Evolutionary conservation across 2,329 filamentous ascomycete species (phyloP).

Genomic region (Coniosporium tulheliwenetii): DNA sequence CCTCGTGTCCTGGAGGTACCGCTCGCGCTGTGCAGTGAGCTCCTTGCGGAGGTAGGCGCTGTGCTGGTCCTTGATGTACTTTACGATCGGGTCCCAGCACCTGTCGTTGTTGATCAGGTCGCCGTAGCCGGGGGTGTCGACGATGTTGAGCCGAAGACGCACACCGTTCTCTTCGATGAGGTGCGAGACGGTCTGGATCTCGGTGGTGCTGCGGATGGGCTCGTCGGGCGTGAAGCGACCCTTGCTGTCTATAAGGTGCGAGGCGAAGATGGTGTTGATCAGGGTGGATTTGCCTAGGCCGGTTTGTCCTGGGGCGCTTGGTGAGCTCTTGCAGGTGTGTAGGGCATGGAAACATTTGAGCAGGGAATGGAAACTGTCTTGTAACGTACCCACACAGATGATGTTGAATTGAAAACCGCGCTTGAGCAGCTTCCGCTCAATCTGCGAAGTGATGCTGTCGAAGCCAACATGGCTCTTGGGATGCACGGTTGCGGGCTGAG

Average conservation of each 20-base stretch:
- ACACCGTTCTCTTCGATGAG: slow-evolving; percentile 99
- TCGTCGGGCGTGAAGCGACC: slow-evolving; percentile 86
- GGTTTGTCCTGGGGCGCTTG: slow-evolving; percentile 62
- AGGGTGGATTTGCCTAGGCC: slow-evolving; percentile 96
- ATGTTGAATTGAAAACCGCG: slow-evolving; percentile 99
- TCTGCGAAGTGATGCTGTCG: slow-evolving; percentile 98
- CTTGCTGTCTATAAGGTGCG: slow-evolving; percentile 98
- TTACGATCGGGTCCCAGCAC: slow-evolving; percentile 99
- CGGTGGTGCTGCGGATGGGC: slow-evolving; percentile 85
- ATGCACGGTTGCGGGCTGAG: slow-evolving; percentile 39
- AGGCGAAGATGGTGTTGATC: slow-evolving; percentile 99
- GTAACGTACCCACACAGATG: slow-evolving; percentile 85
- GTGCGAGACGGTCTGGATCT: slow-evolving; percentile 95
- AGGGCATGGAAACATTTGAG: neutral
- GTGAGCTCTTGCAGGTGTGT: slow-evolving; percentile 2
- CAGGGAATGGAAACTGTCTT: neutral
- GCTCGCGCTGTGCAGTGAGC: slow-evolving; percentile 94
- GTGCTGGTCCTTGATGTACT: slow-evolving; percentile 99
- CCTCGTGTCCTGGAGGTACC: slow-evolving; percentile 97
- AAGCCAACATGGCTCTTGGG: slow-evolving; percentile 99
- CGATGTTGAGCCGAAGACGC: slow-evolving; percentile 92
- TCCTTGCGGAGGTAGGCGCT: slow-evolving; percentile 98
- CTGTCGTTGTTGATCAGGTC: slow-evolving; percentile 99
- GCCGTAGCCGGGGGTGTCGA: slow-evolving; percentile 95
- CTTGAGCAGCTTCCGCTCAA: slow-evolving; percentile 98